Evolutionary conservation across 2,329 filamentous ascomycete genomes (phyloP), one percentile per base, ranked within the genome.

Genomic region (Whalleya microplaca): DNA sequence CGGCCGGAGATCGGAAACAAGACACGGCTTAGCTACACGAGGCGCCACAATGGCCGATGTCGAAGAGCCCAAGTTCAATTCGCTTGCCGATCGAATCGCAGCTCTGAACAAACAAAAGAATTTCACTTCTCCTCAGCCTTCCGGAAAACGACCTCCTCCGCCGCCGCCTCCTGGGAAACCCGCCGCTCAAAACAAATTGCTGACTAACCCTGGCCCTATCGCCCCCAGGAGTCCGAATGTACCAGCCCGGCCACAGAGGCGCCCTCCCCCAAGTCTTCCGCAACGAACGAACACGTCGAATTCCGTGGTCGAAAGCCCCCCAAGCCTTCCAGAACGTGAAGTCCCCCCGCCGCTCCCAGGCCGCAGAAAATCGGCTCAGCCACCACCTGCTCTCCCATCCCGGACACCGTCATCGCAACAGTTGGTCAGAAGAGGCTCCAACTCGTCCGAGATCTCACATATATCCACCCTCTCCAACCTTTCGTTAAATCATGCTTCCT

Each of bases 71-170:
- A 81, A 81, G 59, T 87, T 85, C 70, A 85, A 76, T 56, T 81
- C 81, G 7, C 77, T 88, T 21, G 80, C 83, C 3, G 84, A 87
- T 71, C 79, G 85, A 50, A 88, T 88, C 60, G 84, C 85, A 9
- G 85, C 85, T 27, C 77, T 88, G 61, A 87, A 87, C 64, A 74
- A 76, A 66, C 80, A 87, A 70, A 83, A 84, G 72, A 83, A 82
- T 75, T 84, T 87, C 74, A 75, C 74, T 55, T 66, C 73, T 14
- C 72, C 75, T 51, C 56, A 64, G 1, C 55, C 64, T 10, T 50
- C 65, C 16, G 63, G 66, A 21, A 77, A 76, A 66, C 71, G 73
- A 51, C 72, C 77, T 21, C 74, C 77, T 21, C 80, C 79, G 2
- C 78, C 81, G 59, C 77, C 76, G 14, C 80, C 80, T 45, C 76